These are phyloP conservation scores for Wilhelminamyces savonicus DNA, from an alignment of 805 yeast genomes.

Conservation along the genomic window DNA sequence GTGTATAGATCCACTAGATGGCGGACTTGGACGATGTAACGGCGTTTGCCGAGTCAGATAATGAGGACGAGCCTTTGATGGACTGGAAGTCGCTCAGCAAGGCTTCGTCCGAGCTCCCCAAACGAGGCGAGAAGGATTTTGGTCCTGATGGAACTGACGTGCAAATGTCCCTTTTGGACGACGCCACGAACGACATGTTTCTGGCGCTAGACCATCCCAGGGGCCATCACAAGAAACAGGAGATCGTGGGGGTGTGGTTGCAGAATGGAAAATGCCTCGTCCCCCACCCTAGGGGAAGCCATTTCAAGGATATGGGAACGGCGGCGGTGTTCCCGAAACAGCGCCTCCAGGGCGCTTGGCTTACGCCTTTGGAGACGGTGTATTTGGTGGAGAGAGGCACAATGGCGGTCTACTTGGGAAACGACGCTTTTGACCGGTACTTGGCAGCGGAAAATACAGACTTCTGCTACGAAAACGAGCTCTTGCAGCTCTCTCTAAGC, in stretches of 20 bases:
- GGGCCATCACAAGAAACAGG: slow-evolving; percentile 43
- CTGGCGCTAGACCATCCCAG: slow-evolving; percentile 50
- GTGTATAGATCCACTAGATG: too few relatives aligned
- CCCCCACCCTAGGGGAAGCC: slow-evolving; percentile 59
- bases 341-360: slow-evolving; percentile 31
- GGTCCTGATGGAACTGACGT: slow-evolving; percentile 70
- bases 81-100: slow-evolving; percentile 43
- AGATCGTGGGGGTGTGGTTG: slow-evolving; percentile 45
- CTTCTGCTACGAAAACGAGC: slow-evolving; percentile 14
- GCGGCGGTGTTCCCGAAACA: slow-evolving; percentile 15
- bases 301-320: slow-evolving; percentile 69
- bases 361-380: slow-evolving; percentile 62
- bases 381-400: slow-evolving; percentile 80
- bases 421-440: slow-evolving; percentile 13
- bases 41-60: too few relatives aligned
- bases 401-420: slow-evolving; percentile 21
- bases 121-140: slow-evolving; percentile 79
- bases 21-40: too few relatives aligned
- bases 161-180: slow-evolving; percentile 43
- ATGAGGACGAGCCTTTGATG: too few relatives aligned
- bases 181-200: slow-evolving; percentile 67
- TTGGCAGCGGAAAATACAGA: slow-evolving; percentile 4
- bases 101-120: slow-evolving; percentile 40
- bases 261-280: slow-evolving; percentile 23
- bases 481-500: slow-evolving; percentile 49